These are phyloP conservation scores for Penstemon davidsonii DNA, from an alignment of 257 asterid species.

Conservation along the genomic window DNA sequence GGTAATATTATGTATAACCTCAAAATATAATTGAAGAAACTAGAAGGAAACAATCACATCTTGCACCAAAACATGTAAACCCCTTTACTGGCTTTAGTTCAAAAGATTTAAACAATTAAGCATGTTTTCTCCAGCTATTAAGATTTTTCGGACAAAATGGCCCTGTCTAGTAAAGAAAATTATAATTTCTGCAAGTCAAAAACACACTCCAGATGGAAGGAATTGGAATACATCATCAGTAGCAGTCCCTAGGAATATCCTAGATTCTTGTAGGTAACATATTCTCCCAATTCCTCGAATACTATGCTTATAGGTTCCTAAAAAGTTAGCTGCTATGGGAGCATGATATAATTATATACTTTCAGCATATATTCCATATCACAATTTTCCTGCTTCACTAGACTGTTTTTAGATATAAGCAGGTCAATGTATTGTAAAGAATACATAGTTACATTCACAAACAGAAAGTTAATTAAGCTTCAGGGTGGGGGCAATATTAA, in stretches of 20 bases:
- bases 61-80: not conserved
- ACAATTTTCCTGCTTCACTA: no score
- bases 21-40: not conserved
- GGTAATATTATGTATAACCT: slow-evolving; percentile 21
- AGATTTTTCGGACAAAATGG: not conserved
- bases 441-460: not conserved
- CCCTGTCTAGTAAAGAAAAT: not conserved
- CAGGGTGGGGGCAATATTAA: slow-evolving; percentile 12
- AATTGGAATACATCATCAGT: not conserved
- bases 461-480: not conserved
- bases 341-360: no score
- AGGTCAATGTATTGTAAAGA: not conserved
- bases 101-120: not conserved
- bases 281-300: not conserved
- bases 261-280: not conserved
- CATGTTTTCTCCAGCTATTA: not conserved
- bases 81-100: not conserved
- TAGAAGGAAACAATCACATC: slow-evolving; percentile 4
- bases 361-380: no score
- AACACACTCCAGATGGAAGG: not conserved
- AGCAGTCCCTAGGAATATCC: not conserved
- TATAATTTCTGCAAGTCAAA: not conserved
- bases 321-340: no score
- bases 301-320: no score
- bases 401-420: no score